Conservation (phyloP, 2,329 filamentous ascomycete genomes). For the Penicillium sp. region DNA sequence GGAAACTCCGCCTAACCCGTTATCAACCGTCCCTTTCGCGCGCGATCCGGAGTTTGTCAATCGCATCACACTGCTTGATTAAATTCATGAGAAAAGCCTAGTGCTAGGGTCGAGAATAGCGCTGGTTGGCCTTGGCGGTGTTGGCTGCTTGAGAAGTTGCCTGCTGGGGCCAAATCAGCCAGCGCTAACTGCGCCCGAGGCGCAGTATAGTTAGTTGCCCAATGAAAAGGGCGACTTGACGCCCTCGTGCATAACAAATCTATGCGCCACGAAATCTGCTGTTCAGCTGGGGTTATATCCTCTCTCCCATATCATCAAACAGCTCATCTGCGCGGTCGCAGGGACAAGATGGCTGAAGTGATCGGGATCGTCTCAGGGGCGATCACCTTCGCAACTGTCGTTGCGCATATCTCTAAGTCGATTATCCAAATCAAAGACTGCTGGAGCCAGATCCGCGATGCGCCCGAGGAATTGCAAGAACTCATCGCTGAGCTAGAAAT, state of each 20-base stretch:
- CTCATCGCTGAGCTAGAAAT: background rate
- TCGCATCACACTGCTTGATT: slow-evolving; percentile 19
- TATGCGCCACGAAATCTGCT: too few relatives aligned
- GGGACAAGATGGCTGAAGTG: slow-evolving; percentile 1
- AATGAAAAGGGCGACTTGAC: too few relatives aligned
- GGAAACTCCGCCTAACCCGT: slow-evolving; percentile 15
- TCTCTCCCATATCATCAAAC: too few relatives aligned
- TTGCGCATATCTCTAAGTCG: background rate
- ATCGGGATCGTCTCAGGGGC: background rate
- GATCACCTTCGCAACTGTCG: slow-evolving; percentile 1
- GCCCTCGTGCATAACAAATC: too few relatives aligned
- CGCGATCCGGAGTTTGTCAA: too few relatives aligned
- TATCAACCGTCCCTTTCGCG: slow-evolving; percentile 11
- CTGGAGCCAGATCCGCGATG: slow-evolving; percentile 1
- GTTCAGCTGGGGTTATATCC: too few relatives aligned
- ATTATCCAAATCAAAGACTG: slow-evolving; percentile 1
- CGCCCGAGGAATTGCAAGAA: background rate
- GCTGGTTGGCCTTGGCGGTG: slow-evolving; percentile 19
- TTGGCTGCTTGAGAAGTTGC: too few relatives aligned
- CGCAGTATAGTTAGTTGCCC: too few relatives aligned
- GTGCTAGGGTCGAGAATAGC: slow-evolving; percentile 10
- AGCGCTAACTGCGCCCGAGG: too few relatives aligned
- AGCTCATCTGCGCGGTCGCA: too few relatives aligned
- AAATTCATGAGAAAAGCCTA: slow-evolving; percentile 26
- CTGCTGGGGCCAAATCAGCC: too few relatives aligned